Evolutionary conservation across 257 asterid genomes (phyloP).

Genomic region (Forsythia viridissima): DNA sequence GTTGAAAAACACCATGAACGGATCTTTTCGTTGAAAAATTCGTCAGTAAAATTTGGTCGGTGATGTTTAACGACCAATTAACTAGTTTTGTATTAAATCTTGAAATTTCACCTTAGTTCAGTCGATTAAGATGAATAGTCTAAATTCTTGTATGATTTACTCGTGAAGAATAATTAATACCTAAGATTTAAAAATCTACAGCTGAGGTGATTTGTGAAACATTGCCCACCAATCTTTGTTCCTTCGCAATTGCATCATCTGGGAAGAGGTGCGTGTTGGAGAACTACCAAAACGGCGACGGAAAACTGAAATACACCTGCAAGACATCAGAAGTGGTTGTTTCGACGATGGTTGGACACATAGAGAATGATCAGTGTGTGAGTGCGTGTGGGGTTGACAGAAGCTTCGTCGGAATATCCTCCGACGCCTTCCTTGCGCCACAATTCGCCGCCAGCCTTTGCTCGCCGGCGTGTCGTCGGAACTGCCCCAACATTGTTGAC

Average conservation of each 20-base stretch:
- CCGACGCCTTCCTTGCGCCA: constrained; percentile 30
- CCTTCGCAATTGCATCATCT: constrained; percentile 27
- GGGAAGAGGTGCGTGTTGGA: constrained; percentile 25
- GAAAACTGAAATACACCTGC: constrained; percentile 19
- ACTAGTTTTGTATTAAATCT: no score
- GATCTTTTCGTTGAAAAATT: no score
- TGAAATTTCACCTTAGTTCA: no score
- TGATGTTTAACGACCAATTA: no score
- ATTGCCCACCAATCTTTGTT: constrained; percentile 27
- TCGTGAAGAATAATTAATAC: no score
- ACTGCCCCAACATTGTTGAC: constrained; percentile 34
- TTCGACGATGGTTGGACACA: constrained; percentile 26
- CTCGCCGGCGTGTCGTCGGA: constrained; percentile 29
- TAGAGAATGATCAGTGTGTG: constrained; percentile 31
- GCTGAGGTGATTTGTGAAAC: constrained; percentile 29
- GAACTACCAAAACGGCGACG: neutral
- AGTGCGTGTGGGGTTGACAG: constrained; percentile 36
- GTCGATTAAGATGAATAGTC: no score
- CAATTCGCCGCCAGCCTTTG: constrained; percentile 25
- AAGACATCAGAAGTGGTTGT: constrained; percentile 26
- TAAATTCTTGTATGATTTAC: no score
- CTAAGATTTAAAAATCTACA: neutral
- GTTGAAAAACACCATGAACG: no score
- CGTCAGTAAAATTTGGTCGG: no score
- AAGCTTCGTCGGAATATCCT: constrained; percentile 26